Base-by-base conservation (phyloP, 805 yeast species). In the Starmerella potacharoeniae region DNA sequence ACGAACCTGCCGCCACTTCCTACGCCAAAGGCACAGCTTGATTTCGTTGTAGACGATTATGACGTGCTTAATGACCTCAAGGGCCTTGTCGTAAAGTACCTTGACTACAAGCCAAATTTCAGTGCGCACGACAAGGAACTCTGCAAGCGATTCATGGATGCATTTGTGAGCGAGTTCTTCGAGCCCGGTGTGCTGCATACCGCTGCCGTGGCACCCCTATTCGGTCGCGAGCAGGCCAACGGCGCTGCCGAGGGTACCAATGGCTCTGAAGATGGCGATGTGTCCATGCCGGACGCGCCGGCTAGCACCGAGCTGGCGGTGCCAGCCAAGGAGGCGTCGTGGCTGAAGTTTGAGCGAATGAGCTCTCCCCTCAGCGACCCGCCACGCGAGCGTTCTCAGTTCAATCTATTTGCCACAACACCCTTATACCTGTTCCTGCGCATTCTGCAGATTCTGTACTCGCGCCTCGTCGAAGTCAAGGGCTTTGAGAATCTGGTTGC, bases 351-450 rank as follows among this genome's bases (percentile, higher is more conserved):
- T 37, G 64, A 64, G 51, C 57, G 62, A 17, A 53, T 47, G n/a
- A 56, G 58, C 8, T 61, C 62, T 8, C 62, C 62, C 0, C 56
- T 62, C 14, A 59, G 57, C 22, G 59, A 47, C 34, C 46, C 46
- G 8, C 61, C 63, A 37, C 66, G 63, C 66, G 69, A 62, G 52
- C 65, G 71, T n/a, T 49, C 73, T 34, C 78, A 75, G 49, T 88
- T 73, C 73, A 90, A 89, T 67, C 69, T 90, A 63, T 93, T 91
- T 74, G 87, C 86, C 58, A 90, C 91, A 69, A 83, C 96, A 5
- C 82, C 90, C 55, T 79, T 90, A 40, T 93, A 93, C 66, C 86
- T 89, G 36, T 89, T 93, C 64, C 80, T 89, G 78, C 86, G 98
- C 62, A 84, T 85, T 62, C 73, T 90, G 67, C 81, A 86, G 59